A percentile compares a stretch with the other conserved stretches of the same genome.
Evolutionary conservation across 73 alveolate species (phyloP).

Genomic region (Symbiodinium pilosum): DNA sequence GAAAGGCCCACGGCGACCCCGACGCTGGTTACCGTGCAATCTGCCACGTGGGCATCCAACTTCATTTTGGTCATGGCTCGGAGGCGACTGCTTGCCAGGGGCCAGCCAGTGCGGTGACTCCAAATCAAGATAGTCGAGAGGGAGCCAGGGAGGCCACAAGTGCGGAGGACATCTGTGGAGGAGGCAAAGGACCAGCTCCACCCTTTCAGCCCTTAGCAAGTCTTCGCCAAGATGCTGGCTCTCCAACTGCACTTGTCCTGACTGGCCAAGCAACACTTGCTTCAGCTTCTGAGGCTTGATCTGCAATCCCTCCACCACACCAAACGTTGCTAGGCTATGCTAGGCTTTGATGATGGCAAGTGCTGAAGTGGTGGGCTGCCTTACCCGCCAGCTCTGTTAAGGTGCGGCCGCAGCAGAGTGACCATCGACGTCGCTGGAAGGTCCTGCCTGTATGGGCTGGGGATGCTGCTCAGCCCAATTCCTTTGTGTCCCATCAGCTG

Average conservation of each 20-base stretch:
- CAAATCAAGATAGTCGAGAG: neutral
- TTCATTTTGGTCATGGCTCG: neutral
- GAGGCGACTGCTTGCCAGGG: neutral
- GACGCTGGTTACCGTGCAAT: neutral
- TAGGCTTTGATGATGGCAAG: neutral
- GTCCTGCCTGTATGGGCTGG: constrained; percentile 70
- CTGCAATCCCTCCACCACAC: neutral
- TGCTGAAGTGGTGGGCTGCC: neutral
- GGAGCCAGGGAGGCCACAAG: no score
- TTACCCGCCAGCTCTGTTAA: no score
- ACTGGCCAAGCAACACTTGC: no score
- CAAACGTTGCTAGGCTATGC: neutral
- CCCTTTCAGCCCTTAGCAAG: no score
- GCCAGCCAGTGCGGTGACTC: neutral
- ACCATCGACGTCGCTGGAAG: constrained; percentile 53
- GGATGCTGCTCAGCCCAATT: constrained; percentile 26
- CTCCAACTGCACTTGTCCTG: no score
- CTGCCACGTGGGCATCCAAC: constrained; percentile 23
- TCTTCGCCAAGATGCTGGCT: no score
- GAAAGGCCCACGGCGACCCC: neutral
- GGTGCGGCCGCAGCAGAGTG: neutral
- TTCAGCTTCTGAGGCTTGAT: no score
- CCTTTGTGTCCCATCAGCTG: no score
- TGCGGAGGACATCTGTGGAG: no score
- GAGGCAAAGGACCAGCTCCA: no score